A percentile compares a stretch with the other conserved stretches of the same genome.
phyloP scores from a whole-genome alignment of 768 basidiomycete species.

The Suillus plorans region DNA sequence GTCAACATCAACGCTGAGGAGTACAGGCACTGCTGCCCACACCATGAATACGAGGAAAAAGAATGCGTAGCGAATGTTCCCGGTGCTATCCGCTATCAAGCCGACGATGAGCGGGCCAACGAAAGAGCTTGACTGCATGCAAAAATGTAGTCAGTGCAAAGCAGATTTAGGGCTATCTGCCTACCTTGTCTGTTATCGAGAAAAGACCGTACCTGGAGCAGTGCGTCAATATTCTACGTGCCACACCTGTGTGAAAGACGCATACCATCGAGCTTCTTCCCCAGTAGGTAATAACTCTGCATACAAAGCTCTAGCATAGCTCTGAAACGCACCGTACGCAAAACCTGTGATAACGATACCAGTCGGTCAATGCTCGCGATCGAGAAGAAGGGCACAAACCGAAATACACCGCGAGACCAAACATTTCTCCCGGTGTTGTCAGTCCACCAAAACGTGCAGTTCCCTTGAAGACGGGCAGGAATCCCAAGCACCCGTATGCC shows the following conservation, averaged over 20 bases:
- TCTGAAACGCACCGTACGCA: slow-evolving; percentile 89
- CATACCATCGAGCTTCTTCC: slow-evolving; percentile 87
- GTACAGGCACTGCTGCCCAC: slow-evolving; percentile 75
- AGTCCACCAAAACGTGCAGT: slow-evolving; percentile 62
- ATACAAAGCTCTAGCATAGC: slow-evolving; percentile 85
- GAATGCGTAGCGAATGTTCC: slow-evolving; percentile 90
- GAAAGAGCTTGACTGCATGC: slow-evolving; percentile 79
- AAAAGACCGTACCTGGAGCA: slow-evolving; percentile 64
- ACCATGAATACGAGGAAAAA: slow-evolving; percentile 85
- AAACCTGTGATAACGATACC: slow-evolving; percentile 41
- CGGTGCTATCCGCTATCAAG: slow-evolving; percentile 82
- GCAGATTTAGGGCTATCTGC: slow-evolving; percentile 12
- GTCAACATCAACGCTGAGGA: slow-evolving; percentile 69
- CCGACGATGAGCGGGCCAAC: slow-evolving; percentile 89
- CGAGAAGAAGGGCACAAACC: slow-evolving; percentile 41
- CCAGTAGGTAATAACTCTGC: slow-evolving; percentile 84
- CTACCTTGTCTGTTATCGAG: slow-evolving; percentile 86
- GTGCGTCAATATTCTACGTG: not conserved
- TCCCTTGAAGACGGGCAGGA: slow-evolving; percentile 54
- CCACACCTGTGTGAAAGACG: not conserved
- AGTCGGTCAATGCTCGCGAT: not conserved
- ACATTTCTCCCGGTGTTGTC: slow-evolving; percentile 84
- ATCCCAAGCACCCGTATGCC: slow-evolving; percentile 80
- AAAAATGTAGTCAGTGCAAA: slow-evolving; percentile 7
- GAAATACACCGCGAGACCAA: slow-evolving; percentile 77